Conservation (phyloP, 1,139 yeast species). For the Blastobotrys ciferrii region DNA sequence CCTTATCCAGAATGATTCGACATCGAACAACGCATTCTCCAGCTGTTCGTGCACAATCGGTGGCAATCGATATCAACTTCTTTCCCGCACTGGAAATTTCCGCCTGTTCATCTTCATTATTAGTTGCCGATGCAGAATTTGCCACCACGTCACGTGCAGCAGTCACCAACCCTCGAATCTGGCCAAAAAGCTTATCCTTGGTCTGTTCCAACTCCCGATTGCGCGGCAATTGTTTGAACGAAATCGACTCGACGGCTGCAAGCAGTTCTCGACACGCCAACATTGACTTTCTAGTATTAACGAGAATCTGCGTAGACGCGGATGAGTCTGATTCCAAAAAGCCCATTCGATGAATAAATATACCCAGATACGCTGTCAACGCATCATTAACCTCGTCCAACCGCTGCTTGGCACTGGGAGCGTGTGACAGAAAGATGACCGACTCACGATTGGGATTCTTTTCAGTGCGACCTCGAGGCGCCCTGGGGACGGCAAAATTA, state of each 20-base stretch:
- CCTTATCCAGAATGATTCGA: conserved; percentile 48
- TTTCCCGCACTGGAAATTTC: conserved; percentile 18
- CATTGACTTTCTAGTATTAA: conserved; percentile 42
- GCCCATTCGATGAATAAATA: conserved; percentile 36
- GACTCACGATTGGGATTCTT: conserved; percentile 31
- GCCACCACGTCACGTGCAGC: conserved; percentile 36
- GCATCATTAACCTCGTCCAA: conserved; percentile 73
- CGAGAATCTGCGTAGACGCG: conserved; percentile 38
- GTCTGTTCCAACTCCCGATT: conserved; percentile 36
- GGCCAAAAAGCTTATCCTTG: conserved; percentile 38
- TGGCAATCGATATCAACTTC: conserved; percentile 28
- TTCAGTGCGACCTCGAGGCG: not conserved
- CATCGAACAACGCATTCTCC: conserved; percentile 46
- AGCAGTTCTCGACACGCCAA: conserved; percentile 43
- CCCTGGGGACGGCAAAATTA: conserved; percentile 8
- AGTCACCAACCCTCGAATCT: conserved; percentile 35
- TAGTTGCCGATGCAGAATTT: conserved; percentile 1
- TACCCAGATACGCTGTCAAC: conserved; percentile 65
- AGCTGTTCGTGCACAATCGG: conserved; percentile 37
- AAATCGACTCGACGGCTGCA: conserved; percentile 38
- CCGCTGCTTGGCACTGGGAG: conserved; percentile 71
- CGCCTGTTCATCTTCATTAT: not conserved
- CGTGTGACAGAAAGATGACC: conserved; percentile 37
- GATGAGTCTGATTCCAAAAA: conserved; percentile 33
- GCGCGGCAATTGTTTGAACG: conserved; percentile 31